These are phyloP conservation scores for Pascua sp. DNA, from an alignment of 1,284 basidiomycete genomes.

Conservation along the genomic window DNA sequence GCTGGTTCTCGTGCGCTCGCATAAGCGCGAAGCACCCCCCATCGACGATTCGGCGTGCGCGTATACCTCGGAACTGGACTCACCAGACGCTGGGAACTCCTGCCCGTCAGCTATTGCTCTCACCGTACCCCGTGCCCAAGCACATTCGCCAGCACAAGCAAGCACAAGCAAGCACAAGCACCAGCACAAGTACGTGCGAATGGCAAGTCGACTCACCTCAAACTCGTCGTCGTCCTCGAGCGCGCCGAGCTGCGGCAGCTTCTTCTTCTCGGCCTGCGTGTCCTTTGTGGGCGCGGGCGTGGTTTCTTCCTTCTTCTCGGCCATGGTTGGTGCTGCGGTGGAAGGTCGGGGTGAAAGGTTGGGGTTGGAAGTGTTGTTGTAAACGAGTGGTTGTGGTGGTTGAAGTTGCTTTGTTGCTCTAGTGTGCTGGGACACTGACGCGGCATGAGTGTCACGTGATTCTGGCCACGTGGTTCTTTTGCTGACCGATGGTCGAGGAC, in stretches of 20 bases:
- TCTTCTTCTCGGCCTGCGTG: slow-evolving; percentile 30
- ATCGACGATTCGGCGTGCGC: neutral
- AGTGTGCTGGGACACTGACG: too few relatives aligned
- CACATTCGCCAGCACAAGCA: neutral
- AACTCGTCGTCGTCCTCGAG: slow-evolving; percentile 53
- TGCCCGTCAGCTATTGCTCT: slow-evolving; percentile 15
- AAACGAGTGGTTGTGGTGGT: neutral
- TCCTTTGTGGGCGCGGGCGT: slow-evolving; percentile 6
- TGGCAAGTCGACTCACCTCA: slow-evolving; percentile 39
- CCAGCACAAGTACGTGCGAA: too few relatives aligned
- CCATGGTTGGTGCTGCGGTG: slow-evolving; percentile 5
- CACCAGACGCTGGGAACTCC: slow-evolving; percentile 48
- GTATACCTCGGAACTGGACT: neutral
- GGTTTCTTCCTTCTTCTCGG: slow-evolving; percentile 15
- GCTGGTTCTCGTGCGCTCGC: too few relatives aligned
- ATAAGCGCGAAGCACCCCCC: neutral
- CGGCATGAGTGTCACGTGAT: slow-evolving; percentile 3
- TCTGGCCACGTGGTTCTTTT: too few relatives aligned
- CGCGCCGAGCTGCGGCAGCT: slow-evolving; percentile 47
- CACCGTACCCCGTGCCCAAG: neutral
- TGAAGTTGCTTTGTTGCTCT: too few relatives aligned
- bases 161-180: too few relatives aligned
- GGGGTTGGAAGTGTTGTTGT: slow-evolving; percentile 5
- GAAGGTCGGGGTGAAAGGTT: neutral
- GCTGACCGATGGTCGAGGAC: too few relatives aligned